A percentile compares a stretch with the other conserved stretches of the same genome.
These are phyloP conservation scores for Cystobasidium sp. DNA, from an alignment of 1,284 basidiomycete genomes.

Conservation along the genomic window DNA sequence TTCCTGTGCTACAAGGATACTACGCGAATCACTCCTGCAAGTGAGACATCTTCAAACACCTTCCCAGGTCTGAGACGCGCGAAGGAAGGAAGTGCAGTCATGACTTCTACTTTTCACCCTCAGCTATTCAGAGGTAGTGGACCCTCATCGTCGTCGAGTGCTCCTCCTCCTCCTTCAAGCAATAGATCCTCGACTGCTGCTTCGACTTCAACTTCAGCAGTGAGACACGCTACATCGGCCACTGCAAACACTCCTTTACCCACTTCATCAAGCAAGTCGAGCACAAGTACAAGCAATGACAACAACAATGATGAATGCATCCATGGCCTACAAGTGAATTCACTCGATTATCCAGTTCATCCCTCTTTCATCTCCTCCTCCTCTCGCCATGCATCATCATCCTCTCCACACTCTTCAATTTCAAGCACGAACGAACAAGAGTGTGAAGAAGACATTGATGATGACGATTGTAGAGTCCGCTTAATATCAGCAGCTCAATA, in stretches of 20 bases:
- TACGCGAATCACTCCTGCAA: too few species aligned
- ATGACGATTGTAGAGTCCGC: not conserved
- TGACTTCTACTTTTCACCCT: constrained; percentile 38
- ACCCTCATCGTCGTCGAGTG: not conserved
- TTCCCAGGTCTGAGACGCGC: too few species aligned
- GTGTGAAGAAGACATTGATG: too few species aligned
- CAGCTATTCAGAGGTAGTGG: constrained; percentile 26
- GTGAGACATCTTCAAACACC: too few species aligned
- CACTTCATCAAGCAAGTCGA: too few species aligned
- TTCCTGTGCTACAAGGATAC: too few species aligned
- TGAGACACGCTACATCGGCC: not conserved
- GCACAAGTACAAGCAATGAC: not conserved
- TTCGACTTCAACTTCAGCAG: not conserved
- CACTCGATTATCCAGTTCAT: constrained; percentile 10
- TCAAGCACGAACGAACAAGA: too few species aligned
- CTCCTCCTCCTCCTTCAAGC: not conserved
- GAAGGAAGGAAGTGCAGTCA: not conserved
- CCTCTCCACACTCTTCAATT: too few species aligned
- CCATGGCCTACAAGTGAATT: constrained; percentile 21
- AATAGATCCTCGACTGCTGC: too few species aligned
- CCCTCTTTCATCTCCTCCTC: not conserved
- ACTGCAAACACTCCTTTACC: not conserved
- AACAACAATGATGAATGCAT: not conserved
- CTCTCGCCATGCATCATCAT: constrained; percentile 1
- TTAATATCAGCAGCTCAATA: constrained; percentile 19